Conservation (phyloP, 2,329 filamentous ascomycete genomes). For the Lecanicillium sp. region DNA sequence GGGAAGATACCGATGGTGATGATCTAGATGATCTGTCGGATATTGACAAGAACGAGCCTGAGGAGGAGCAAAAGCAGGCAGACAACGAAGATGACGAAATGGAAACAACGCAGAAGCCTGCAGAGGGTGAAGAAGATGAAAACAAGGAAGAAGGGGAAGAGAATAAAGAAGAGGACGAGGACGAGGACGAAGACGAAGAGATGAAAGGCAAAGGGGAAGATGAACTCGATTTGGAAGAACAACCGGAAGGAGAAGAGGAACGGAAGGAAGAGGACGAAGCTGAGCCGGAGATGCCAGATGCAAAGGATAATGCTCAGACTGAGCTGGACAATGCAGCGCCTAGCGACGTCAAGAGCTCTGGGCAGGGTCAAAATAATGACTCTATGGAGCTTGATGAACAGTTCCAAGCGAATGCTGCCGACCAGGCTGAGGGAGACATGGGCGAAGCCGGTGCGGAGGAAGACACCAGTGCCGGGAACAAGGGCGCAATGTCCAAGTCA, state of each 20-base stretch:
- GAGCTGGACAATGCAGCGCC: constrained; percentile 55
- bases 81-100: constrained; percentile 28
- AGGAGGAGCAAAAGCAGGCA: constrained; percentile 26
- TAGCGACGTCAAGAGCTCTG: constrained; percentile 55
- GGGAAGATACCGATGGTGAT: constrained; percentile 45
- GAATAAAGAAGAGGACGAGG: constrained; percentile 24
- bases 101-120: constrained; percentile 24
- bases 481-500: constrained; percentile 44
- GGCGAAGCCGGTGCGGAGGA: constrained; percentile 57
- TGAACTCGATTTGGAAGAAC: constrained; percentile 18
- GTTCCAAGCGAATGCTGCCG: constrained; percentile 49
- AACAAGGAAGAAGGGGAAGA: constrained; percentile 32
- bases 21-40: constrained; percentile 51
- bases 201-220: constrained; percentile 41
- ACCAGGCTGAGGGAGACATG: constrained; percentile 58
- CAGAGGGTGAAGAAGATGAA: neutral
- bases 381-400: constrained; percentile 54
- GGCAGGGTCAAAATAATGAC: constrained; percentile 57
- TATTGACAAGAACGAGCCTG: constrained; percentile 27
- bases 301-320: constrained; percentile 39
- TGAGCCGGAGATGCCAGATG: constrained; percentile 33
- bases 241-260: constrained; percentile 22
- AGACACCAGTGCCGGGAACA: constrained; percentile 53
- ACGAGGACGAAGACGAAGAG: constrained; percentile 32
- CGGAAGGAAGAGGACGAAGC: constrained; percentile 15